Base-by-base conservation (phyloP, 1,139 yeast genomes). In the Yamadazyma pseudoaaseri region DNA sequence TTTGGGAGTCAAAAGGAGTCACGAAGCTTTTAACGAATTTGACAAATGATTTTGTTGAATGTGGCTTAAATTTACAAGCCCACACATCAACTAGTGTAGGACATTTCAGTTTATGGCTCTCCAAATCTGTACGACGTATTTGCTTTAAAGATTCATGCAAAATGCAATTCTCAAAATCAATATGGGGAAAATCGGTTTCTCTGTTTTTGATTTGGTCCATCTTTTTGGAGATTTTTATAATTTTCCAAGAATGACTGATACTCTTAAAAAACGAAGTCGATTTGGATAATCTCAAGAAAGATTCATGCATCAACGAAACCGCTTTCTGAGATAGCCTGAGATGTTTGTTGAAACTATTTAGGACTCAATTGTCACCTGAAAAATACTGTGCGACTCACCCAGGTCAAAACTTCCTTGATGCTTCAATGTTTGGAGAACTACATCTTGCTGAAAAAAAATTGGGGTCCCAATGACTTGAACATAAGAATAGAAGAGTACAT, bases 61-160 rank as follows among this genome's bases (percentile, higher is more conserved):
- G 39, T 2, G 73, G 68, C 4, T 37, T 40, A 10, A 69, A 52
- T 13, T 53, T 56, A 39, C 73, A 65, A 27, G 76, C 63, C 94
- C 95, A 86, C 2, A 75, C 81, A 3, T 62, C 56, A 3, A 68
- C 56, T 8, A 80, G 52, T 3, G 48, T 41, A 0, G 74, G 73
- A 3, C 27, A 35, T 3, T 49, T 42, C 1, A 71, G 70, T 3
- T 31, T 38, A 6, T 53, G 41, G 1, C 48, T 43, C 2, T 41
- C 38, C 5, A 45, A 9, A 1, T 36, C 40, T 6, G 54, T 44
- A 31, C 60, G 57, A 36, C 69, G 58, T 2, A 81, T 54, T 43
- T 81, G 84, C 38, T 72, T 62, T 16, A 81, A 59, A 8, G 57
- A 52, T 0, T 63, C 68, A 40, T 75, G 73, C 3, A 81, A 54